Conservation (phyloP, 1,284 basidiomycete genomes). For the Rhodotorula sp. region DNA sequence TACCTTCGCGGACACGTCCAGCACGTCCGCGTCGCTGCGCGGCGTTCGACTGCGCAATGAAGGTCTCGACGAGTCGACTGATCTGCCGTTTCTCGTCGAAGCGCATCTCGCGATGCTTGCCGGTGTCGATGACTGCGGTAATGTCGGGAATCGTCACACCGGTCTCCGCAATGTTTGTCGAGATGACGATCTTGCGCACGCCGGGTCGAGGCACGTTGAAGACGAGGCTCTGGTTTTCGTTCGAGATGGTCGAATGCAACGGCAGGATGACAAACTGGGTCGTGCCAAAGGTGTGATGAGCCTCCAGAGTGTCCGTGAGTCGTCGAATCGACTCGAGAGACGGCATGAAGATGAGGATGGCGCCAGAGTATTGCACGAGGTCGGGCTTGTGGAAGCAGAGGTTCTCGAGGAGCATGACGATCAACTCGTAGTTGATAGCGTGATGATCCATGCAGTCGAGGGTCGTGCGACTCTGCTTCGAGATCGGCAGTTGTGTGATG, state of each 20-base stretch:
- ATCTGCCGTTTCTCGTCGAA: constrained; percentile 98
- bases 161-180: constrained; percentile 74
- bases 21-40: constrained; percentile 86
- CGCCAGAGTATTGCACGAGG: constrained; percentile 66
- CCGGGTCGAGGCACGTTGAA: constrained; percentile 70
- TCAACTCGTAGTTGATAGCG: constrained; percentile 80
- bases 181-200: constrained; percentile 52
- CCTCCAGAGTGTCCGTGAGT: constrained; percentile 74
- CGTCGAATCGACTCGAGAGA: constrained; percentile 80
- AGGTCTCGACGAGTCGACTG: constrained; percentile 87
- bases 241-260: constrained; percentile 86
- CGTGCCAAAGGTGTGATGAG: constrained; percentile 72
- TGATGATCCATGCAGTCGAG: constrained; percentile 86
- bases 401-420: constrained; percentile 72
- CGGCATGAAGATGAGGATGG: constrained; percentile 90
- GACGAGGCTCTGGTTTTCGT: constrained; percentile 83
- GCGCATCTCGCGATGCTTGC: constrained; percentile 87
- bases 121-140: constrained; percentile 94
- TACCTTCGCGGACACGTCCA: constrained; percentile 83
- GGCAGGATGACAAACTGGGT: constrained; percentile 75
- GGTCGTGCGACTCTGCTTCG: constrained; percentile 66
- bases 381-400: constrained; percentile 71
- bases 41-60: constrained; percentile 89
- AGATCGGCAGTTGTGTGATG: constrained; percentile 42
- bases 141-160: constrained; percentile 98